Conservation (phyloP, 345 rosid species). For the Sapria himalayana region DNA sequence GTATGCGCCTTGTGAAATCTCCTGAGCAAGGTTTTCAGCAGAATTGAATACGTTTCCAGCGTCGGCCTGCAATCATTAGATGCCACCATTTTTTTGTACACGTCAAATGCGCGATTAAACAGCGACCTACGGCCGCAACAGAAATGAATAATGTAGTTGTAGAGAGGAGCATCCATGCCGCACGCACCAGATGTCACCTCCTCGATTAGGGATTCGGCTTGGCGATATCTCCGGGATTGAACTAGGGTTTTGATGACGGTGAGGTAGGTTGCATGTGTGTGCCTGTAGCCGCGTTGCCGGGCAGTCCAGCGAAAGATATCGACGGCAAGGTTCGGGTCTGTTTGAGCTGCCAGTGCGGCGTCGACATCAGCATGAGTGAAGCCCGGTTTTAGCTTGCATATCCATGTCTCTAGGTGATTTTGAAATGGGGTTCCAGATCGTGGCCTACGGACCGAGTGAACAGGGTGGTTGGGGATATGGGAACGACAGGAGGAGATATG, state of each 20-base stretch:
- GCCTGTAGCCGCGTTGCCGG: constrained; percentile 48
- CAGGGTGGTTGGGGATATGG: constrained; percentile 9
- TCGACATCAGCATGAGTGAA: constrained; percentile 54
- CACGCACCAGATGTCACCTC: constrained; percentile 86
- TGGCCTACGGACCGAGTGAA: constrained; percentile 8
- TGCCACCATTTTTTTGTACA: constrained; percentile 53
- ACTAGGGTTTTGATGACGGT: constrained; percentile 37
- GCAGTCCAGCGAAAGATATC: constrained; percentile 93
- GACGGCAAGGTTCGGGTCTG: constrained; percentile 70
- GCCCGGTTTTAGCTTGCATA: constrained; percentile 56
- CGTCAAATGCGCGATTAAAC: constrained; percentile 59
- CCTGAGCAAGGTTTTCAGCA: constrained; percentile 42
- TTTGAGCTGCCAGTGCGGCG: constrained; percentile 43
- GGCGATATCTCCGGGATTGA: constrained; percentile 43
- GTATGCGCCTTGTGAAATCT: constrained; percentile 54
- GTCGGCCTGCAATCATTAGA: constrained; percentile 52
- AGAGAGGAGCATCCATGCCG: constrained; percentile 42
- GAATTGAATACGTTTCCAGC: constrained; percentile 48
- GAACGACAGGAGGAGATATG: too few relatives aligned
- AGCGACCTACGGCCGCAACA: constrained; percentile 61
- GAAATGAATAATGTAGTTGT: constrained; percentile 47
- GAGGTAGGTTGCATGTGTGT: constrained; percentile 43
- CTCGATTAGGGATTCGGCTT: constrained; percentile 45
- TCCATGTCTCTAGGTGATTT: constrained; percentile 67
- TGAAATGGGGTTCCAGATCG: constrained; percentile 58